Percentiles rank a stretch among this genome's conserved stretches.
These are phyloP conservation scores for Pseudocercospora fuligena DNA, from an alignment of 2,329 filamentous ascomycete species.

Conservation along the genomic window DNA sequence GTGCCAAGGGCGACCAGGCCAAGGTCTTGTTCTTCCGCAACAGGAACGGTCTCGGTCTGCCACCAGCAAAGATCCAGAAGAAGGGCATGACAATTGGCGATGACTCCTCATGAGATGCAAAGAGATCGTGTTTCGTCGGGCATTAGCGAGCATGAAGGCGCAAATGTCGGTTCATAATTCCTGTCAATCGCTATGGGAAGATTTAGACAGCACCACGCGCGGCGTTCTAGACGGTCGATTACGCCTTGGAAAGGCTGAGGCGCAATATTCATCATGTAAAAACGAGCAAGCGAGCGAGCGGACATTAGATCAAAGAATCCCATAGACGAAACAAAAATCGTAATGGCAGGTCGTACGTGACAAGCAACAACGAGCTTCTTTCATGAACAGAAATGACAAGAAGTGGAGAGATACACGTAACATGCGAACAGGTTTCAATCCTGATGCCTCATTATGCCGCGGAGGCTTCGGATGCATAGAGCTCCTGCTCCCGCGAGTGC, in stretches of 20 bases:
- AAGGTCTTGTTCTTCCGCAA: slow-evolving; percentile 95
- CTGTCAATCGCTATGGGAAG: slow-evolving; percentile 25
- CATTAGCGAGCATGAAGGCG: slow-evolving; percentile 13
- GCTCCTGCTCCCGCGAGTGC: background rate
- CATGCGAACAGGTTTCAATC: background rate
- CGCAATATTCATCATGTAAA: slow-evolving; percentile 9
- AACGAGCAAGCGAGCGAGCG: background rate
- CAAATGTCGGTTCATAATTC: slow-evolving; percentile 14
- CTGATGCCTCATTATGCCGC: background rate
- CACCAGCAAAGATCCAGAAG: slow-evolving; percentile 47
- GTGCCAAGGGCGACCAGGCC: slow-evolving; percentile 77
- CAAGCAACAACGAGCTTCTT: background rate
- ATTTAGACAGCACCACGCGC: slow-evolving; percentile 26
- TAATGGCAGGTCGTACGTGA: slow-evolving; percentile 5
- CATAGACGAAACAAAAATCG: slow-evolving; percentile 3
- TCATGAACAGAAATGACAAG: background rate
- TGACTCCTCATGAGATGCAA: slow-evolving; percentile 20
- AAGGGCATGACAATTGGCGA: slow-evolving; percentile 29
- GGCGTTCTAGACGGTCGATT: slow-evolving; percentile 24
- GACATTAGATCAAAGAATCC: background rate
- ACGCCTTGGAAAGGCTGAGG: background rate
- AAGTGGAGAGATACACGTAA: background rate
- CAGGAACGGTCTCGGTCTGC: slow-evolving; percentile 79
- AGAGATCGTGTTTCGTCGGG: slow-evolving; percentile 5
- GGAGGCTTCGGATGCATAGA: background rate